Evolutionary conservation across 202 grass and related monocot genomes (phyloP).

Genomic region (Zoysia matrella): DNA sequence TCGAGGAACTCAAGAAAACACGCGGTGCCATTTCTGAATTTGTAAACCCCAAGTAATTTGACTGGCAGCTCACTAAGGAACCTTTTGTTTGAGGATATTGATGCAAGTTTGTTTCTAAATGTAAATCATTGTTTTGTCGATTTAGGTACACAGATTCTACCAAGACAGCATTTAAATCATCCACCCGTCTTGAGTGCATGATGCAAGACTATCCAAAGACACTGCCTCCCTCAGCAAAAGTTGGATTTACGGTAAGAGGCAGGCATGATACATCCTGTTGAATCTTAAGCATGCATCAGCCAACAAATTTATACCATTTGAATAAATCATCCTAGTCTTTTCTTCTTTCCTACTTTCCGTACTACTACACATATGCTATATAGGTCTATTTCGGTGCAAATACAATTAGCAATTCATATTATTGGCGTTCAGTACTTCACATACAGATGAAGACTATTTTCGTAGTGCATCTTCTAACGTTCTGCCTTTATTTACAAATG

Average conservation of each 20-base stretch:
- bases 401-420: neutral
- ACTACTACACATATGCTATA: neutral
- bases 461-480: neutral
- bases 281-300: neutral
- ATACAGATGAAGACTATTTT: conserved; percentile 24
- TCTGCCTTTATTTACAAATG: neutral
- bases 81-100: conserved; percentile 28
- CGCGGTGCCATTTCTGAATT: conserved; percentile 90
- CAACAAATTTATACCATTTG: conserved; percentile 11
- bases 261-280: neutral
- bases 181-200: too few relatives aligned
- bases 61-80: conserved; percentile 14
- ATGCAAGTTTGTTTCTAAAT: conserved; percentile 10
- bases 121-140: conserved; percentile 17
- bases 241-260: neutral
- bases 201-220: too few relatives aligned
- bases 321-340: neutral
- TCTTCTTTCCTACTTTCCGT: neutral
- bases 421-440: neutral
- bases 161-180: conserved; percentile 74
- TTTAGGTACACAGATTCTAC: conserved; percentile 84
- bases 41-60: conserved; percentile 95
- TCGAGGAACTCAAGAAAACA: conserved; percentile 93
- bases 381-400: neutral
- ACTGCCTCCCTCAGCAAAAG: too few relatives aligned